phyloP scores from a whole-genome alignment of 208 protist species.

The Vickermania ingenoplastis region DNA sequence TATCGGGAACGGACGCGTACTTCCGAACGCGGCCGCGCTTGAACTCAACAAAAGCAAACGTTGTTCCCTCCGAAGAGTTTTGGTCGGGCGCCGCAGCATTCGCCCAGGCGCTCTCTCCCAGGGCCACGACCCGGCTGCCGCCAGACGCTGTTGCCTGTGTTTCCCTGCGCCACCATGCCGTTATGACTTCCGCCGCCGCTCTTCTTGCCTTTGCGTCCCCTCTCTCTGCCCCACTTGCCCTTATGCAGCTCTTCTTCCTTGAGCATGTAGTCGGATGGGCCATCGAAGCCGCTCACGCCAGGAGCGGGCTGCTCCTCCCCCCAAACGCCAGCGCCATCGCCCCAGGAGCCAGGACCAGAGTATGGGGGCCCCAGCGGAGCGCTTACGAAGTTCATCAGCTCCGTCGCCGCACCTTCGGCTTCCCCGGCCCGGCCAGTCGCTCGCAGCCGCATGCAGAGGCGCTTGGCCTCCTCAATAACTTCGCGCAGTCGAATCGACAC shows the following conservation, averaged over 20 bases:
- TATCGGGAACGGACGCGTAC: conserved; percentile 38
- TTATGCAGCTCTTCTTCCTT: neutral
- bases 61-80: neutral
- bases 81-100: conserved; percentile 10
- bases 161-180: conserved; percentile 1
- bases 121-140: neutral
- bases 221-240: conserved; percentile 3
- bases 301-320: neutral
- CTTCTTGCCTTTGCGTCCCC: conserved; percentile 1
- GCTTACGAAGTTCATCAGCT: neutral
- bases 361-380: neutral
- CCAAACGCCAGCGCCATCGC: too few species aligned
- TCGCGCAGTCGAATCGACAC: neutral
- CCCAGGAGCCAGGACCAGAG: neutral
- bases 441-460: neutral
- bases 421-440: neutral
- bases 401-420: neutral
- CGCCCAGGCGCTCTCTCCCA: conserved; percentile 5
- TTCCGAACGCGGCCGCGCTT: conserved; percentile 70
- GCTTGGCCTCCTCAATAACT: neutral
- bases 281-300: neutral
- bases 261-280: neutral
- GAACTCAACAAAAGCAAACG: conserved; percentile 82
- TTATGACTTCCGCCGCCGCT: conserved; percentile 10
- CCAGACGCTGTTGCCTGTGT: conserved; percentile 9